Evolutionary conservation across 495 filamentous ascomycete genomes (phyloP), one percentile per base, ranked within the genome.

Genomic region (Penicillium lividum): DNA sequence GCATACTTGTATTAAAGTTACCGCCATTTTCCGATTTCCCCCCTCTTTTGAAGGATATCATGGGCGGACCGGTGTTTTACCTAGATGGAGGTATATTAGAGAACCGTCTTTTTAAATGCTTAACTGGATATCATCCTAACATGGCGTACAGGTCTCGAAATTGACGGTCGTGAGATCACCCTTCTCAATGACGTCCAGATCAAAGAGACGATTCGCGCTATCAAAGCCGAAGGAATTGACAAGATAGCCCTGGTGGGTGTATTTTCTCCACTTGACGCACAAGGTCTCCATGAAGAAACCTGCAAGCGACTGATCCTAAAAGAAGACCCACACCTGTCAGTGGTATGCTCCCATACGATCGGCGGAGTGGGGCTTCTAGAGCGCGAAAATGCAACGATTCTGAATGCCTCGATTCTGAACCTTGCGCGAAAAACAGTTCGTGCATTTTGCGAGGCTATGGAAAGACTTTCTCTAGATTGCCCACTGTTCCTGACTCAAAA

Each of bases 11-110:
- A 22, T 22, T 22, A 1, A 30, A 85, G 58, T 75, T 77, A 3
- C 79, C 79, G n/a, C 83, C 84, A 1, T 83, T 81, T 51, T 69
- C 80, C 4, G 74, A 77, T 51, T 79, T 76, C 51, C 74, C 76
- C 28, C 63, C 63, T 8, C 63, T 46, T 3, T 56, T 79, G 49
- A 55, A 61, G 29, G 53, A 61, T 33, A 68, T 77, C 13, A 66
- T 76, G 62, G 58, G 67, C n/a, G 76, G 76, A 0, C 67, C 69
- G 25, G 51, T 67, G 2, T 67, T 64, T 13, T 76, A 75, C 58
- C 58, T 79, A 27, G 70, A 77, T 65, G 76, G 76, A 33, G 66
- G 63, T 63, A 53, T 22, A 22, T 22, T 22, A 22, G 22, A 22
- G 1, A 22, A 22, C 22, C 22, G 1, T 22, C 1, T 22, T 22